phyloP scores from a whole-genome alignment of 805 yeast species.

The Candida xiaguanensis region DNA sequence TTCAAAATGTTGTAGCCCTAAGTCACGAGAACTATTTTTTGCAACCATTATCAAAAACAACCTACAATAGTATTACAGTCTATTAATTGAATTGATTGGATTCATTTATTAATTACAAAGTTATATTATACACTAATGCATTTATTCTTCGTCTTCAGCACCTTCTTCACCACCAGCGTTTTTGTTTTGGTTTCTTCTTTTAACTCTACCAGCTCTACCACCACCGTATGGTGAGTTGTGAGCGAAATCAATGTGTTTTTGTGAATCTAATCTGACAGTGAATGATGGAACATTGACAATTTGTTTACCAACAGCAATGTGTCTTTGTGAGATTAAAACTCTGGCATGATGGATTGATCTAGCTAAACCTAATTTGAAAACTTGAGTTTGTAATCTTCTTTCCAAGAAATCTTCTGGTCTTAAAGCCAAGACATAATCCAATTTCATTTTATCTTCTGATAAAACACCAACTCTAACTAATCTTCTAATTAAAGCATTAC shows the following conservation, averaged over 20 bases:
- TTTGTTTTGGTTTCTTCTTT: constrained; percentile 83
- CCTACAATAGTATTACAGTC: not conserved
- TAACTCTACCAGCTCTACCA: constrained; percentile 99
- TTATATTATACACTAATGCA: constrained; percentile 6
- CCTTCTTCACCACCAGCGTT: constrained; percentile 52
- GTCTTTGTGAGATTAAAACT: constrained; percentile 97
- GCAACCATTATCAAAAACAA: not conserved
- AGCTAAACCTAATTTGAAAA: constrained; percentile 98
- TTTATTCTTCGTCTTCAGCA: constrained; percentile 73
- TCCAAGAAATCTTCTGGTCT: constrained; percentile 98
- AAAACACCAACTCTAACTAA: constrained; percentile 98
- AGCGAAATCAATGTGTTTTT: constrained; percentile 99
- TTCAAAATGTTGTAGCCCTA: constrained; percentile 3
- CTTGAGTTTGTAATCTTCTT: constrained; percentile 99
- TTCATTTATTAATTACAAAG: not conserved
- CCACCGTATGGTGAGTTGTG: constrained; percentile 99
- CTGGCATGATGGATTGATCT: constrained; percentile 99
- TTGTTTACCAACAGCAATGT: constrained; percentile 99
- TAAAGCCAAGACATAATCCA: constrained; percentile 99
- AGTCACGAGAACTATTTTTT: not conserved
- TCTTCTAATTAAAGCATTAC: constrained; percentile 99
- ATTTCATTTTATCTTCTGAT: constrained; percentile 98
- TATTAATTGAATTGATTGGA: too few relatives aligned
- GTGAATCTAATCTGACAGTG: constrained; percentile 99
- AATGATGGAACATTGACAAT: constrained; percentile 97